Base-by-base conservation (phyloP, 371 early-diverging fungal genomes). In the Mortierella sp. region DNA sequence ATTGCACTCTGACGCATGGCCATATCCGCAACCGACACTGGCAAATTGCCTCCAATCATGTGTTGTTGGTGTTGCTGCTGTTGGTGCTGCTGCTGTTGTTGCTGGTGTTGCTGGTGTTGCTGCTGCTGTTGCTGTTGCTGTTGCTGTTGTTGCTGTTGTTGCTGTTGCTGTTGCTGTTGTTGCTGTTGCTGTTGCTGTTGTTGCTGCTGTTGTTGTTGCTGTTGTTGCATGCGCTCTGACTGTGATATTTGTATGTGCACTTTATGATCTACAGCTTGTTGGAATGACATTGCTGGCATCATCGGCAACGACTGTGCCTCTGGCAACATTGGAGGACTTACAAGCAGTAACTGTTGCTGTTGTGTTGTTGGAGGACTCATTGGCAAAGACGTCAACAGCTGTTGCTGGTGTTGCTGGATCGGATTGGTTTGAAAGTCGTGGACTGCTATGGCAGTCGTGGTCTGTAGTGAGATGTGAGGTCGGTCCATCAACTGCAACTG, bases 11-110 rank as follows among this genome's bases (percentile, higher is more conserved):
- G 78, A 59, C 62, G 63, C 47, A 72, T 54, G 1, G 64, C 2
- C 55, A 68, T 64, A 15, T 75, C 75, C 1, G 69, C 34, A 5
- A 58, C 59, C 0, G 71, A 31, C 17, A 64, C 49, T 2, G 68
- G 29, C 23, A 67, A 56, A 4, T 32, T 28, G 13, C 53, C 55
- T 2, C 56, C 51, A n/a, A 76, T 40, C 61, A 76, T 69, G 1
- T 72, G 72, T 56, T 71, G 72, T 19, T 43, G 61, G n/a, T 76
- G 71, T 22, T 67, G 77, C n/a, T 70, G 67, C 34, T 70, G 70
- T 12, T 62, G 76, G 0, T 54, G 68, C 22, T 58, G 64, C 34
- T 75, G 69, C 12, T 53, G 42, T 22, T 72, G 73, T 31, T 66
- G 62, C 51, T 67, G 67, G 8, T 57, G 60, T 29, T 55, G 43